Base-by-base conservation (phyloP, 1,139 yeast genomes). In the Kodamaea fungicola region DNA sequence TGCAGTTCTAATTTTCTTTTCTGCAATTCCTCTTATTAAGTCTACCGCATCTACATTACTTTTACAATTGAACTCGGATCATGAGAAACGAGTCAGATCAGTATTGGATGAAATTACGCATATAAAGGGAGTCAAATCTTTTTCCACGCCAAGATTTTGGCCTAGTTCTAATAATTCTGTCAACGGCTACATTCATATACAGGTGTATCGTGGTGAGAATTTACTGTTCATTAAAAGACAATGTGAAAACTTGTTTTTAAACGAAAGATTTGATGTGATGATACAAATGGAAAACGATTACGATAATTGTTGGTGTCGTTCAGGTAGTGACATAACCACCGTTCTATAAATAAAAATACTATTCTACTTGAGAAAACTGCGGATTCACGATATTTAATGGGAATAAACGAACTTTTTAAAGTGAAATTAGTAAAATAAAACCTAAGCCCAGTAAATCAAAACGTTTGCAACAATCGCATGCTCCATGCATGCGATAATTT, bases 81-180 rank as follows among this genome's bases (percentile, higher is more conserved):
- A 62, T 35, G 96, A 89, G 49, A 71, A 74, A 36, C 62, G 68
- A 31, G 66, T 89, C 8, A 73, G 90, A 32, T 74, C 74, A 19
- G 74, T 83, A 0, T 67, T 92, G 29, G 76, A 78, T 43, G 92
- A 85, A 40, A 70, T 90, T 4, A 67, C 81, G 4, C 67, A 74
- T 10, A 74, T 87, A 9, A 82, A 85, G 7, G 97, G 97, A 2
- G 85, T 92, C 2, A 77, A 82, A 34, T 81, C 95, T 1, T 86
- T 87, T 50, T 79, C 95, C 0, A 85, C 90, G 0, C 97, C 97
- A 2, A 67, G 95, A 46, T 90, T 90, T 59, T 90, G 97, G 97
- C 87, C 92, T 4, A 75, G 75, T 35, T 76, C 76, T 10, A 61
- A 64, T 28, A 63, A 66, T 33, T 47, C 56, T 2, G 27, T 38